phyloP scores from a whole-genome alignment of 257 asterid genomes.

The Nicotiana sylvestris region DNA sequence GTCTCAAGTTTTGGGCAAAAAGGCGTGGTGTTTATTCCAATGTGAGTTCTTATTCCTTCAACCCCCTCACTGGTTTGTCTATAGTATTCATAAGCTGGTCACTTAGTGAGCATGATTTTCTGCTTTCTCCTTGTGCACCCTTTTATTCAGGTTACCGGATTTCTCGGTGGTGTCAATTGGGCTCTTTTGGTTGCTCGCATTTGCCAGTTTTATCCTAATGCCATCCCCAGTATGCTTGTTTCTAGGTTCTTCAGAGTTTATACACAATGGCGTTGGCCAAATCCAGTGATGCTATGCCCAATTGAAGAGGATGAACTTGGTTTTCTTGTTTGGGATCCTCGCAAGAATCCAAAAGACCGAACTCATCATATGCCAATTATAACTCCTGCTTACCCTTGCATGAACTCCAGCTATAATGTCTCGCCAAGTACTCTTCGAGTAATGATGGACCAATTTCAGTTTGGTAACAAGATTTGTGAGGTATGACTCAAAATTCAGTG shows the following conservation, averaged over 20 bases:
- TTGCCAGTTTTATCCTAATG: slow-evolving; percentile 43
- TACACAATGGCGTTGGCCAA: slow-evolving; percentile 49
- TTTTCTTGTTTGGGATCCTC: slow-evolving; percentile 41
- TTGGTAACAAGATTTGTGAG: slow-evolving; percentile 38
- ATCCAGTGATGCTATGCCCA: slow-evolving; percentile 43
- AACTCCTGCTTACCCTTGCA: slow-evolving; percentile 44
- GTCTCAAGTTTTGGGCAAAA: slow-evolving; percentile 42
- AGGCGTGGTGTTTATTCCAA: slow-evolving; percentile 44
- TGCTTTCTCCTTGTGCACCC: not conserved
- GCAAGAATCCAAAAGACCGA: slow-evolving; percentile 33
- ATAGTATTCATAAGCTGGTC: not conserved
- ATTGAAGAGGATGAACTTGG: slow-evolving; percentile 39
- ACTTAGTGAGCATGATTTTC: not conserved
- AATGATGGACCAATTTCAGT: slow-evolving; percentile 37
- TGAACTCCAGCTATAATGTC: slow-evolving; percentile 45
- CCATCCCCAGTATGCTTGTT: slow-evolving; percentile 40
- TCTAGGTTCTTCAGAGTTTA: slow-evolving; percentile 43
- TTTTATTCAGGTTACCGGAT: slow-evolving; percentile 33
- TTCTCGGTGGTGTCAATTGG: slow-evolving; percentile 42
- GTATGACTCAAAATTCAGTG: slow-evolving; percentile 10
- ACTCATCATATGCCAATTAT: slow-evolving; percentile 43
- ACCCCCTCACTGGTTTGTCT: not conserved
- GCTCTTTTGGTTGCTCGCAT: slow-evolving; percentile 39
- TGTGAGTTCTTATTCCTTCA: slow-evolving; percentile 18
- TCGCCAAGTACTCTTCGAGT: slow-evolving; percentile 44